Evolutionary conservation across 139 green algal genomes (phyloP).

Genomic region (Chlorella sp.): DNA sequence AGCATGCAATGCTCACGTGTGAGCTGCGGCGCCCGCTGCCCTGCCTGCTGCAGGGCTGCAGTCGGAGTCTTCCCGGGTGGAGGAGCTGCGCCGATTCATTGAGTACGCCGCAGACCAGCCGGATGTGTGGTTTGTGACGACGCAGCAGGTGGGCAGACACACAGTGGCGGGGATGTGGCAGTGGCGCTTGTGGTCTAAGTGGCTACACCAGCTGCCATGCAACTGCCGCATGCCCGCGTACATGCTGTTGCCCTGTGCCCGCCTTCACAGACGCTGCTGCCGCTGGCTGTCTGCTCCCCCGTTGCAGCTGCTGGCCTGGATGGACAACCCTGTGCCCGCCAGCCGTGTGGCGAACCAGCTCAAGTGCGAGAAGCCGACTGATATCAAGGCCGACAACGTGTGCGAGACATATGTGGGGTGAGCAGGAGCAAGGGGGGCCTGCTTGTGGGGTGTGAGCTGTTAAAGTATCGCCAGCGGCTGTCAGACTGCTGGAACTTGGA

Average conservation of each 20-base stretch:
- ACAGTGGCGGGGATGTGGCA: no score
- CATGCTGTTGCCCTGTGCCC: background rate
- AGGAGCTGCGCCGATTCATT: slow-evolving; percentile 17
- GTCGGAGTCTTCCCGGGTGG: background rate
- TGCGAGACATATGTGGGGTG: slow-evolving; percentile 7
- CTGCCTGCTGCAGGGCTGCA: slow-evolving; percentile 10
- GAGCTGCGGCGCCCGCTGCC: no score
- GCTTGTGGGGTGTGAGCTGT: no score
- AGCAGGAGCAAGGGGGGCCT: background rate
- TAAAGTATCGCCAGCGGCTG: no score
- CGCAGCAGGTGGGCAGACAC: background rate
- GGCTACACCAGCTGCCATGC: no score
- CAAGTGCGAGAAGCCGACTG: slow-evolving; percentile 3
- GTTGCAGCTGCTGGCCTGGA: slow-evolving; percentile 14
- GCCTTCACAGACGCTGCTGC: background rate
- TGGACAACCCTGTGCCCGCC: slow-evolving; percentile 21
- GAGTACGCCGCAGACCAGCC: background rate
- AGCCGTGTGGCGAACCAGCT: background rate
- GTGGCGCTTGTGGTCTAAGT: no score
- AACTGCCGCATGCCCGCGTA: no score
- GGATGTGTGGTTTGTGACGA: slow-evolving; percentile 28
- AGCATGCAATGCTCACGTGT: no score
- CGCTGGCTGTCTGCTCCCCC: background rate
- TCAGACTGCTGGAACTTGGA: no score
- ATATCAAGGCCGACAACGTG: background rate